These are phyloP conservation scores for Aegilops umbellulata DNA, from an alignment of 176 grass and related monocot species.

Conservation along the genomic window DNA sequence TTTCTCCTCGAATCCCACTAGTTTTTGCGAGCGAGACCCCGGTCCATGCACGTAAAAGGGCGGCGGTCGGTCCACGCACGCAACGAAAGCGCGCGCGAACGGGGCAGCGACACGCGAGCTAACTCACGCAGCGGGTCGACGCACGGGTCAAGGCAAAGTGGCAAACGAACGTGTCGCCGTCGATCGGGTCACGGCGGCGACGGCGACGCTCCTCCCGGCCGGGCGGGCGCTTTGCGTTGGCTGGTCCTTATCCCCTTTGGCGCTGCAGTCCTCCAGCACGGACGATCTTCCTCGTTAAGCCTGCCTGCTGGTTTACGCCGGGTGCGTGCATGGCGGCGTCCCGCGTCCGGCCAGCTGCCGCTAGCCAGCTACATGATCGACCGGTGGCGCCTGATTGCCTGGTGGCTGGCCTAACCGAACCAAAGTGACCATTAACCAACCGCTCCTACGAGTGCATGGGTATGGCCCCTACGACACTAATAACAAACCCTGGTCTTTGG, in stretches of 20 bases:
- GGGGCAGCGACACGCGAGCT: conserved; percentile 7
- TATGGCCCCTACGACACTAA: background rate
- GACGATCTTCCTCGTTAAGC: background rate
- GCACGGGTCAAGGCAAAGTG: background rate
- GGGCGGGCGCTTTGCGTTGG: background rate
- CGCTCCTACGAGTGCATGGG: background rate
- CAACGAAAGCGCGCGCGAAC: conserved; percentile 28
- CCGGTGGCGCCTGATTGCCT: background rate
- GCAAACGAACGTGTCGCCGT: background rate
- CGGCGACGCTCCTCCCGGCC: background rate
- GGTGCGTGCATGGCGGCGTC: conserved; percentile 4
- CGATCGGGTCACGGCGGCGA: background rate
- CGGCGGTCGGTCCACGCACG: conserved; percentile 33
- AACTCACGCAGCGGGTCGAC: background rate
- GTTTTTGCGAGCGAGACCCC: background rate
- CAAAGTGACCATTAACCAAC: conserved; percentile 32
- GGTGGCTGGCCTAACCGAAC: conserved; percentile 31
- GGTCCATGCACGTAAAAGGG: background rate
- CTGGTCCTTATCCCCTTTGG: background rate
- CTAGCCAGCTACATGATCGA: background rate
- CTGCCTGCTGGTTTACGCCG: background rate
- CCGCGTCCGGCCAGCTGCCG: conserved; percentile 12
- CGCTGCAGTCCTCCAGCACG: background rate
- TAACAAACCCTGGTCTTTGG: conserved; percentile 32
- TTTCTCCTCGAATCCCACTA: too few relatives aligned